Evolutionary conservation across 2,329 filamentous ascomycete genomes (phyloP).

Genomic region (Fusarium longipes): DNA sequence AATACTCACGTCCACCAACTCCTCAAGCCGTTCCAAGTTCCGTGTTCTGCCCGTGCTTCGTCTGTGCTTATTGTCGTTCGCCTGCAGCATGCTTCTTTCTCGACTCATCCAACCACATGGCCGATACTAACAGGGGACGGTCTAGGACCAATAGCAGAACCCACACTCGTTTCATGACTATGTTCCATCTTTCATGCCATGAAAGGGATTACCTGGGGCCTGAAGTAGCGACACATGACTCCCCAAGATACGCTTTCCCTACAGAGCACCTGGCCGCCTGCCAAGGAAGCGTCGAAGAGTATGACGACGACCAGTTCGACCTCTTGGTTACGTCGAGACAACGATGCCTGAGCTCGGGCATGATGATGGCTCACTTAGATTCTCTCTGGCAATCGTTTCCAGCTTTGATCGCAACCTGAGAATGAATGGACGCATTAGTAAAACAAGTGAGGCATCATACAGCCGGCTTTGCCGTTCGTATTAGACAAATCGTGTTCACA

Average conservation of each 20-base stretch:
- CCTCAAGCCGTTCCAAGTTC: neutral
- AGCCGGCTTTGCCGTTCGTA: neutral
- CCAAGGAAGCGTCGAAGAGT: neutral
- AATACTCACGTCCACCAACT: neutral
- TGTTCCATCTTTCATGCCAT: slow-evolving; percentile 37
- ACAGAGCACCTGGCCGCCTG: neutral
- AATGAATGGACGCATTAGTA: neutral
- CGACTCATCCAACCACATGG: slow-evolving; percentile 1
- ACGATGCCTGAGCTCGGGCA: slow-evolving; percentile 15
- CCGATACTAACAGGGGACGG: slow-evolving; percentile 17
- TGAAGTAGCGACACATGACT: slow-evolving; percentile 22
- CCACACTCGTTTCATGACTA: slow-evolving; percentile 34
- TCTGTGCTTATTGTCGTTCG: neutral
- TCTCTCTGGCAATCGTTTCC: neutral
- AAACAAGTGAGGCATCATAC: slow-evolving; percentile 4
- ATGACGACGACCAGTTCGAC: slow-evolving; percentile 12
- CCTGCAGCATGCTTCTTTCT: slow-evolving; percentile 1
- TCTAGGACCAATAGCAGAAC: slow-evolving; percentile 24
- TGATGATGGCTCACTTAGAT: slow-evolving; percentile 6
- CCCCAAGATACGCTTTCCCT: neutral
- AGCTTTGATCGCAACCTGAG: neutral
- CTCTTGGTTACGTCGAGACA: slow-evolving; percentile 7
- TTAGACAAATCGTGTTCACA: neutral
- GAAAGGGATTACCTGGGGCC: slow-evolving; percentile 29
- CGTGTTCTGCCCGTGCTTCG: slow-evolving; percentile 8